These are phyloP conservation scores for Penicillium arizonense DNA, from an alignment of 495 filamentous ascomycete species.

Conservation along the genomic window DNA sequence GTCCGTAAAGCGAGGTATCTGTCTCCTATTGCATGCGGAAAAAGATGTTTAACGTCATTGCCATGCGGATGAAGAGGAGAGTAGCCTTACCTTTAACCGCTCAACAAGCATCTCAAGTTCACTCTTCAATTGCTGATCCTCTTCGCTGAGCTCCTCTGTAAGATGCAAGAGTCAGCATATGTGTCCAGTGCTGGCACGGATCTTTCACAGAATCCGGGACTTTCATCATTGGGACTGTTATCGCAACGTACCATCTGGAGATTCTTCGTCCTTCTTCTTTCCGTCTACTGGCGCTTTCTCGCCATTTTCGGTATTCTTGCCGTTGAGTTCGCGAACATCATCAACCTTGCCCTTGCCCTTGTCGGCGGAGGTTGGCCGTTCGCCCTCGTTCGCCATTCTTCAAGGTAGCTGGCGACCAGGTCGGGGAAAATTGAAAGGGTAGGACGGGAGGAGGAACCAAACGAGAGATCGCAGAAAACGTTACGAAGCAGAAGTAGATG, in stretches of 20 bases:
- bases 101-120: slow-evolving; percentile 99
- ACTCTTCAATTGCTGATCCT: slow-evolving; percentile 96
- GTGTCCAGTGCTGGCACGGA: background rate
- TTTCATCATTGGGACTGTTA: slow-evolving; percentile 4
- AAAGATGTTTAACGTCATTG: slow-evolving; percentile 28
- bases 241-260: slow-evolving; percentile 51
- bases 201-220: slow-evolving; percentile 6
- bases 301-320: slow-evolving; percentile 62
- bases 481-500: slow-evolving; percentile 16
- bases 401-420: slow-evolving; percentile 37
- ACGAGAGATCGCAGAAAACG: background rate
- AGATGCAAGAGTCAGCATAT: slow-evolving; percentile 10
- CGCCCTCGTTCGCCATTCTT: slow-evolving; percentile 88
- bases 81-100: slow-evolving; percentile 72
- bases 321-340: slow-evolving; percentile 55
- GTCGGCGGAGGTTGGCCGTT: slow-evolving; percentile 77
- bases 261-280: slow-evolving; percentile 69
- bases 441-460: slow-evolving; percentile 1
- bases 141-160: slow-evolving; percentile 88
- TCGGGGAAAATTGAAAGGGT: slow-evolving; percentile 13
- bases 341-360: slow-evolving; percentile 95
- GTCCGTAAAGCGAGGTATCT: slow-evolving; percentile 83
- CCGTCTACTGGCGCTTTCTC: slow-evolving; percentile 70
- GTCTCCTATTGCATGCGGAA: slow-evolving; percentile 60
- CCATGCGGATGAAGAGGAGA: background rate